Percentiles rank a stretch among this genome's conserved stretches.
Evolutionary conservation across 257 asterid genomes (phyloP).

Genomic region (Knoxia roxburghii): DNA sequence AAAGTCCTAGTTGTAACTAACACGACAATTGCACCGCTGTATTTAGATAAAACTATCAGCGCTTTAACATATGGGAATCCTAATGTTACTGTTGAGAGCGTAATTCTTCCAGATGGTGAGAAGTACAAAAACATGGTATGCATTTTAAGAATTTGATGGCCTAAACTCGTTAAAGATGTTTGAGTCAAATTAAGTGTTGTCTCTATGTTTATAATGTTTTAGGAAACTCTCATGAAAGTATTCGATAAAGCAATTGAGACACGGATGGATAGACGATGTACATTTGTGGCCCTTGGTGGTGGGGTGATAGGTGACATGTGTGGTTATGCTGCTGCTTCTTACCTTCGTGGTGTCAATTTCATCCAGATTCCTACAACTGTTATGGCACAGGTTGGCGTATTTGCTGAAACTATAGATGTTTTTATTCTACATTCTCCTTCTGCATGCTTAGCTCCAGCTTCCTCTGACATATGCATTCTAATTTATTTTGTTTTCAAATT

Average conservation of each 20-base stretch:
- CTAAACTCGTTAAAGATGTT: slow-evolving; percentile 12
- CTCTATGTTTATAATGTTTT: slow-evolving; percentile 20
- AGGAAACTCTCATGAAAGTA: slow-evolving; percentile 91
- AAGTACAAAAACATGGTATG: slow-evolving; percentile 82
- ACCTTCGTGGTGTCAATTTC: slow-evolving; percentile 93
- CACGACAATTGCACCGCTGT: slow-evolving; percentile 81
- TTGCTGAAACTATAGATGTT: not conserved
- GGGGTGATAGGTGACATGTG: slow-evolving; percentile 99
- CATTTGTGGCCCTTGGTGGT: slow-evolving; percentile 98
- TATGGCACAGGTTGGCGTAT: slow-evolving; percentile 86
- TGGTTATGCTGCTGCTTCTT: slow-evolving; percentile 99
- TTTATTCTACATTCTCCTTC: slow-evolving; percentile 1
- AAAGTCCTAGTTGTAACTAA: slow-evolving; percentile 91
- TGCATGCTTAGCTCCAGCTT: not conserved
- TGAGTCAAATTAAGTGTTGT: slow-evolving; percentile 13
- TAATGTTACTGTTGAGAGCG: slow-evolving; percentile 69
- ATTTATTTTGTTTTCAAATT: slow-evolving; percentile 13
- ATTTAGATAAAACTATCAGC: slow-evolving; percentile 77
- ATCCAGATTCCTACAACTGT: slow-evolving; percentile 98
- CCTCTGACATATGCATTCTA: not conserved
- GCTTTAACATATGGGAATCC: slow-evolving; percentile 82
- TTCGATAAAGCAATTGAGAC: slow-evolving; percentile 95
- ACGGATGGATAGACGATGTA: slow-evolving; percentile 83
- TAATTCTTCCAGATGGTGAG: slow-evolving; percentile 96
- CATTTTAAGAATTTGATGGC: slow-evolving; percentile 8